These are phyloP conservation scores for Podaxis sp. DNA, from an alignment of 768 basidiomycete genomes.

Conservation along the genomic window DNA sequence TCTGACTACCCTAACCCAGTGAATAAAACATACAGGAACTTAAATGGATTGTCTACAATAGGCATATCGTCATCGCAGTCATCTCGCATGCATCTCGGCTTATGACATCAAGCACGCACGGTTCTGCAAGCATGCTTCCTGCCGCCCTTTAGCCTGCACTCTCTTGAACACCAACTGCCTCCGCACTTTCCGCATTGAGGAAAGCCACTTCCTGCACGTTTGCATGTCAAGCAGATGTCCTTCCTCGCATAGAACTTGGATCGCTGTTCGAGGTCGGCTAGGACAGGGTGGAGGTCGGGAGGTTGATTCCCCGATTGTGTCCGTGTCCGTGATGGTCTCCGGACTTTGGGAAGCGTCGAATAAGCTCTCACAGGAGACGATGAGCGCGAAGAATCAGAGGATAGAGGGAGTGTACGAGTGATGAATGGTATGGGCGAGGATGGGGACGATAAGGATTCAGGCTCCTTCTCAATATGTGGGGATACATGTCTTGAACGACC, in stretches of 20 bases:
- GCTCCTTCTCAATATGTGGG: constrained; percentile 17
- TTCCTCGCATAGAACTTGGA: constrained; percentile 48
- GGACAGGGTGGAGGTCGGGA: constrained; percentile 42
- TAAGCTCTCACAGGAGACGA: constrained; percentile 17
- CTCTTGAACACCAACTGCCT: constrained; percentile 63
- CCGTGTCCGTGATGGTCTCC: constrained; percentile 15
- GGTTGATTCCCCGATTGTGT: not conserved
- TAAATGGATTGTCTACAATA: not conserved
- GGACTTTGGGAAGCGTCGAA: constrained; percentile 22
- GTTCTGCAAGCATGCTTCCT: constrained; percentile 48
- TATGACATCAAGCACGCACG: not conserved
- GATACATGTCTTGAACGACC: constrained; percentile 21
- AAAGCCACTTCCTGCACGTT: constrained; percentile 51
- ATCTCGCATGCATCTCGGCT: not conserved
- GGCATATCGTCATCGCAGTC: not conserved
- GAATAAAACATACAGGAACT: not conserved
- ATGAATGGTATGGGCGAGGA: constrained; percentile 22
- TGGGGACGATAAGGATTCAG: constrained; percentile 15
- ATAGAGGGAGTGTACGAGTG: constrained; percentile 20
- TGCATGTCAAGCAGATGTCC: constrained; percentile 50
- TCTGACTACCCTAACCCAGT: not conserved
- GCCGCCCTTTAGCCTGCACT: constrained; percentile 54
- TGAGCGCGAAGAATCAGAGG: constrained; percentile 15
- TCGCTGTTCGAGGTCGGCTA: constrained; percentile 48
- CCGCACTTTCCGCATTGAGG: constrained; percentile 62